These are phyloP conservation scores for Spathaspora hagerdaliae DNA, from an alignment of 805 yeast species.

Conservation along the genomic window DNA sequence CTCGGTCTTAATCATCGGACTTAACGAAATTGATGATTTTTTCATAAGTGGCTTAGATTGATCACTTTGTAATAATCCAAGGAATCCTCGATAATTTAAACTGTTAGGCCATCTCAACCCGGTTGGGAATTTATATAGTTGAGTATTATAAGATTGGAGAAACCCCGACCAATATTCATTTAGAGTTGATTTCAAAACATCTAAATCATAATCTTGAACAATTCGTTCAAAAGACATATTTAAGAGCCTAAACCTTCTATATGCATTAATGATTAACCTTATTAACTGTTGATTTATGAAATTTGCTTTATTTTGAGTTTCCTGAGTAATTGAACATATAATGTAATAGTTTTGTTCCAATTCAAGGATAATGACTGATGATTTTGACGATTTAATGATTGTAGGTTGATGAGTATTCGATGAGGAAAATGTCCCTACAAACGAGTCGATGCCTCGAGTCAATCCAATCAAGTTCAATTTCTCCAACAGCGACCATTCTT, in stretches of 20 bases:
- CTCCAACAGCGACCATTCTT: conserved; percentile 10
- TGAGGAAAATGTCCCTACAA: conserved; percentile 21
- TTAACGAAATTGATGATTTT: conserved; percentile 23
- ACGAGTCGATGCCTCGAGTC: conserved; percentile 31
- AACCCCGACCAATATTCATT: conserved; percentile 28
- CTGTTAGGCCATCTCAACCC: conserved; percentile 32
- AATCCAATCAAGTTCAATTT: conserved; percentile 32
- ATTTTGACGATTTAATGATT: conserved; percentile 22
- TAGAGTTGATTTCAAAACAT: conserved; percentile 13
- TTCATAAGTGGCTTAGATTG: conserved; percentile 13
- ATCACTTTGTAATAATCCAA: conserved; percentile 23
- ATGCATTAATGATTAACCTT: conserved; percentile 16
- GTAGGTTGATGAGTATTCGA: conserved; percentile 8
- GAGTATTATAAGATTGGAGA: conserved; percentile 20
- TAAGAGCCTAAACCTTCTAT: conserved; percentile 22
- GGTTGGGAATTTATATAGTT: conserved; percentile 15
- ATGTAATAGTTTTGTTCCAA: conserved; percentile 23
- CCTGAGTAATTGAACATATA: conserved; percentile 21
- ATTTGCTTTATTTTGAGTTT: conserved; percentile 14
- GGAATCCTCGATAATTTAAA: conserved; percentile 32
- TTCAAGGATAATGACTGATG: conserved; percentile 21
- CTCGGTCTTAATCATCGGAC: conserved; percentile 11
- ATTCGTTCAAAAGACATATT: conserved; percentile 21
- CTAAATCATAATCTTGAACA: conserved; percentile 12
- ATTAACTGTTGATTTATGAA: conserved; percentile 23